Evolutionary conservation across 495 filamentous ascomycete species (phyloP).

Genomic region (Amorphotheca resinae): DNA sequence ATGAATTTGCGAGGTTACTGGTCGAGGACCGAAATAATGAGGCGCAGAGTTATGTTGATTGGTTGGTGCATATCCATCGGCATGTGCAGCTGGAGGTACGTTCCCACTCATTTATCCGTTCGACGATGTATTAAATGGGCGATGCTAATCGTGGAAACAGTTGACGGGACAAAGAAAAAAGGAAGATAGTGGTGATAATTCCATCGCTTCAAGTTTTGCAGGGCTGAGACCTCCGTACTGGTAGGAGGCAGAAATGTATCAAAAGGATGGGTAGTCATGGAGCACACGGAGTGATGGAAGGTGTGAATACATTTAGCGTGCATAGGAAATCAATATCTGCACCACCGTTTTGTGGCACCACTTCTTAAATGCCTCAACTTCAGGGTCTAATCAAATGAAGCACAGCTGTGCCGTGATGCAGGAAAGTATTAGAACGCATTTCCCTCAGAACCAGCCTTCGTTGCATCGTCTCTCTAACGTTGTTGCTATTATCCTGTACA

Average conservation of each 20-base stretch:
- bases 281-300: too few relatives aligned
- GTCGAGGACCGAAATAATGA: conserved; percentile 96
- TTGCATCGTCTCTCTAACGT: too few relatives aligned
- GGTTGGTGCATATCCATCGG: conserved; percentile 91
- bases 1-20: conserved; percentile 83
- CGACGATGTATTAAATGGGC: conserved; percentile 2
- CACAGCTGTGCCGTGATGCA: too few relatives aligned
- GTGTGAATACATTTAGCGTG: conserved; percentile 9
- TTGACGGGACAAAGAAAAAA: conserved; percentile 66
- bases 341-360: too few relatives aligned
- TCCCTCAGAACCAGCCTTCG: too few relatives aligned
- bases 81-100: conserved; percentile 79
- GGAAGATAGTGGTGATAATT: conserved; percentile 46
- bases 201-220: conserved; percentile 46
- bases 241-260: conserved; percentile 22
- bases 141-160: conserved; percentile 20
- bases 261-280: background rate
- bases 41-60: conserved; percentile 95
- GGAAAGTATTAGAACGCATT: too few relatives aligned
- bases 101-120: conserved; percentile 11
- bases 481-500: too few relatives aligned
- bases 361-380: too few relatives aligned
- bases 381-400: too few relatives aligned
- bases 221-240: conserved; percentile 65
- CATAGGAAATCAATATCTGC: conserved; percentile 10